Evolutionary conservation across 257 asterid species (phyloP).

Genomic region (Penstemon barbatus): DNA sequence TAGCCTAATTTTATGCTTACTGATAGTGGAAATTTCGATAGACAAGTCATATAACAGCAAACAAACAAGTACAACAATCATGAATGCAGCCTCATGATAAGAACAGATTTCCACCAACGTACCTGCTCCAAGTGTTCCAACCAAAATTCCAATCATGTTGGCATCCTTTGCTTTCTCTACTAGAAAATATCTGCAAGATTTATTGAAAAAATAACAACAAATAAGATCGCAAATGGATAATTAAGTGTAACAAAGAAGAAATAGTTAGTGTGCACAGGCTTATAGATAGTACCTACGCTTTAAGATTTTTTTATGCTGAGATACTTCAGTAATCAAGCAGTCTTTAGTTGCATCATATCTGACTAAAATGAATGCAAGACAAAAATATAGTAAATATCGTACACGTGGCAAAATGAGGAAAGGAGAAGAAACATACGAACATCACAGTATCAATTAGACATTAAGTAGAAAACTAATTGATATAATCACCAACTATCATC

Average conservation of each 20-base stretch:
- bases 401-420: slow-evolving; percentile 11
- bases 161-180: slow-evolving; percentile 98
- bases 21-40: too few species aligned
- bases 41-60: too few species aligned
- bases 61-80: neutral
- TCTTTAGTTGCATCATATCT: slow-evolving; percentile 78
- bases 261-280: slow-evolving; percentile 10
- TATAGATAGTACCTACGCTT: slow-evolving; percentile 70
- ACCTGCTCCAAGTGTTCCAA: slow-evolving; percentile 99
- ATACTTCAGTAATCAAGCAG: slow-evolving; percentile 55
- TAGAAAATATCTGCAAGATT: slow-evolving; percentile 72
- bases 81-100: neutral
- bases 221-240: slow-evolving; percentile 17
- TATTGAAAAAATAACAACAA: slow-evolving; percentile 9
- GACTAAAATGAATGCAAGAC: slow-evolving; percentile 56
- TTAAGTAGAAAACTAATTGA: slow-evolving; percentile 6
- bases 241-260: slow-evolving; percentile 14
- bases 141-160: slow-evolving; percentile 89
- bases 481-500: neutral
- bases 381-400: slow-evolving; percentile 27
- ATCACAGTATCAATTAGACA: slow-evolving; percentile 11
- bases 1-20: too few species aligned
- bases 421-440: slow-evolving; percentile 1
- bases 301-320: slow-evolving; percentile 68
- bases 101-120: slow-evolving; percentile 18